Evolutionary conservation across 805 yeast genomes (phyloP).

Genomic region (Saccharomycopsis fibuligera): DNA sequence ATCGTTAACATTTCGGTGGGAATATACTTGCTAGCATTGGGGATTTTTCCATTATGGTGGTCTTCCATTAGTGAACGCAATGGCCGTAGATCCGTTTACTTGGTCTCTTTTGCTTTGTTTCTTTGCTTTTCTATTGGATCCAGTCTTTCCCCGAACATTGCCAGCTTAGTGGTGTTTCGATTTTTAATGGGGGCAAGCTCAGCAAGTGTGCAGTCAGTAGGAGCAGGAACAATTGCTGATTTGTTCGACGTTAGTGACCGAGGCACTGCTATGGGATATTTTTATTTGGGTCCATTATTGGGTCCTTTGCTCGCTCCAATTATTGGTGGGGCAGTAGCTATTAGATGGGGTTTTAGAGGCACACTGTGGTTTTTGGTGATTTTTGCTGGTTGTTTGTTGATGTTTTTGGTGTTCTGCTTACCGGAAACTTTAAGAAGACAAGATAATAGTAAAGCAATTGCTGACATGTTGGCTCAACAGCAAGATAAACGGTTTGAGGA

Average conservation of each 20-base stretch:
- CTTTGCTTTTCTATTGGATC: conserved; percentile 67
- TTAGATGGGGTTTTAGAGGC: conserved; percentile 79
- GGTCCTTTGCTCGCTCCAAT: conserved; percentile 82
- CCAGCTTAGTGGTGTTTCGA: conserved; percentile 60
- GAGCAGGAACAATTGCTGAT: conserved; percentile 84
- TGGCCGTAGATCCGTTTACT: conserved; percentile 71
- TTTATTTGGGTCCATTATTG: conserved; percentile 71
- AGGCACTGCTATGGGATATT: conserved; percentile 75
- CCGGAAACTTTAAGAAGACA: conserved; percentile 77
- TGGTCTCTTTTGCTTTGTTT: conserved; percentile 58
- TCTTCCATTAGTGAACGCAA: conserved; percentile 66
- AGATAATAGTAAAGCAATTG: conserved; percentile 46
- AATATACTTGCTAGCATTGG: conserved; percentile 64
- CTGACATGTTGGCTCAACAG: conserved; percentile 35
- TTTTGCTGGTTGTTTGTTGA: conserved; percentile 47
- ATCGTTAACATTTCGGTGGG: conserved; percentile 77
- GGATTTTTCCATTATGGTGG: conserved; percentile 88
- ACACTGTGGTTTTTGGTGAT: conserved; percentile 82
- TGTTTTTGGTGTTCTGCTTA: conserved; percentile 46
- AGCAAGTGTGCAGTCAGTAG: conserved; percentile 82
- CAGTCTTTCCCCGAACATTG: conserved; percentile 56
- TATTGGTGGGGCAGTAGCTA: conserved; percentile 67
- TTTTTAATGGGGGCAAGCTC: conserved; percentile 73
- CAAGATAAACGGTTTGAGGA: not conserved
- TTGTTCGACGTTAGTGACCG: conserved; percentile 59